These are phyloP conservation scores for Penicillium frequentans DNA, from an alignment of 2,329 filamentous ascomycete species.

Conservation along the genomic window DNA sequence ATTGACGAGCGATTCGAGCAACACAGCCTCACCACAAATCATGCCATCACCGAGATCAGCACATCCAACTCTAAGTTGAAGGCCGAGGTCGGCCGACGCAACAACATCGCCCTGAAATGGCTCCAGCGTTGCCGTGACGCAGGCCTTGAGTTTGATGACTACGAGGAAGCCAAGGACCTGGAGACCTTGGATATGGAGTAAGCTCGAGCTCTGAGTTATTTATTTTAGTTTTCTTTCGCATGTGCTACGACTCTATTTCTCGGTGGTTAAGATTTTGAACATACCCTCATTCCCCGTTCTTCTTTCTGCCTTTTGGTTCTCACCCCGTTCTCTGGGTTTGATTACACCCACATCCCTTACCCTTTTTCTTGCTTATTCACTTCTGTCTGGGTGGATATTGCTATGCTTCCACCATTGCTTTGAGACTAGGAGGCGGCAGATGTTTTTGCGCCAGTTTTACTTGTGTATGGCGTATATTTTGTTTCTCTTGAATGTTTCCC, in stretches of 20 bases:
- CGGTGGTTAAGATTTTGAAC: slow-evolving; percentile 25
- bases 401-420: background rate
- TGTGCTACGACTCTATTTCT: slow-evolving; percentile 27
- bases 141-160: slow-evolving; percentile 51
- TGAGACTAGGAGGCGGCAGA: background rate
- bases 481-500: slow-evolving; percentile 3
- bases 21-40: slow-evolving; percentile 45
- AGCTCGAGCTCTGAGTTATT: slow-evolving; percentile 7
- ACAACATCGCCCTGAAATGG: slow-evolving; percentile 63
- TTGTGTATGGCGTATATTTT: slow-evolving; percentile 11
- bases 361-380: background rate
- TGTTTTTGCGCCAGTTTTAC: background rate
- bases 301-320: slow-evolving; percentile 7
- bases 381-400: background rate
- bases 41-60: slow-evolving; percentile 76
- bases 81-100: slow-evolving; percentile 80
- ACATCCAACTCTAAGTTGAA: slow-evolving; percentile 94
- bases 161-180: slow-evolving; percentile 45
- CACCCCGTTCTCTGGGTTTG: background rate
- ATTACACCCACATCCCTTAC: background rate
- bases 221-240: slow-evolving; percentile 10
- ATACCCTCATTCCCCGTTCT: slow-evolving; percentile 24
- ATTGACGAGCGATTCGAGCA: slow-evolving; percentile 44
- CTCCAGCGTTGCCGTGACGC: slow-evolving; percentile 48
- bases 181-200: slow-evolving; percentile 39